Percentiles rank a stretch among this genome's conserved stretches.
These are phyloP conservation scores for Cryphonectria carpinicola DNA, from an alignment of 2,329 filamentous ascomycete species.

Conservation along the genomic window DNA sequence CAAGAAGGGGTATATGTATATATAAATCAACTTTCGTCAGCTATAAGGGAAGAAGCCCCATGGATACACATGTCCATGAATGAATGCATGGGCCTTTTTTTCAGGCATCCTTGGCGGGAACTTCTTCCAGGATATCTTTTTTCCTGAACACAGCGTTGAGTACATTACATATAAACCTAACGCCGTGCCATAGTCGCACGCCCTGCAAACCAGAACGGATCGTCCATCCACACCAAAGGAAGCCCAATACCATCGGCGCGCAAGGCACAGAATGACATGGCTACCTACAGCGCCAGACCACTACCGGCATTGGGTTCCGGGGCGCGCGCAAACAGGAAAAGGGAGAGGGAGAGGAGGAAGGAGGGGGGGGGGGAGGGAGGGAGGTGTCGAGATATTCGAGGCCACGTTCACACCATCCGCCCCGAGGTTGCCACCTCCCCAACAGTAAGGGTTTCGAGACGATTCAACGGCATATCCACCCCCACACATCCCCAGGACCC, in stretches of 20 bases:
- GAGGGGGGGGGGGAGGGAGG: neutral
- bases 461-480: neutral
- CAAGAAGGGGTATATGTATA: neutral
- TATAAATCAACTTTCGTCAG: neutral
- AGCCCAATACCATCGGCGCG: neutral
- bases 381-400: conserved; percentile 8
- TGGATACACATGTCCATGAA: neutral
- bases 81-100: no score
- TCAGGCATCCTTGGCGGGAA: neutral
- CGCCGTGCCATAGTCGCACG: neutral
- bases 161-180: neutral
- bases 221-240: neutral
- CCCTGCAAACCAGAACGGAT: neutral
- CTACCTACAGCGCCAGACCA: neutral
- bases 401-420: conserved; percentile 13
- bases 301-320: neutral
- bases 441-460: neutral
- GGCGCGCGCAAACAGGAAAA: neutral
- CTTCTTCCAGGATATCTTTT: neutral
- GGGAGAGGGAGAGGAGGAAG: neutral
- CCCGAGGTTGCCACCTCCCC: neutral
- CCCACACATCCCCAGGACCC: neutral
- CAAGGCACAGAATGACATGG: neutral
- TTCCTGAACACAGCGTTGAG: neutral
- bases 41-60: neutral